phyloP scores from a whole-genome alignment of 2,329 filamentous ascomycete genomes.

The Trichoderma oligosporum region DNA sequence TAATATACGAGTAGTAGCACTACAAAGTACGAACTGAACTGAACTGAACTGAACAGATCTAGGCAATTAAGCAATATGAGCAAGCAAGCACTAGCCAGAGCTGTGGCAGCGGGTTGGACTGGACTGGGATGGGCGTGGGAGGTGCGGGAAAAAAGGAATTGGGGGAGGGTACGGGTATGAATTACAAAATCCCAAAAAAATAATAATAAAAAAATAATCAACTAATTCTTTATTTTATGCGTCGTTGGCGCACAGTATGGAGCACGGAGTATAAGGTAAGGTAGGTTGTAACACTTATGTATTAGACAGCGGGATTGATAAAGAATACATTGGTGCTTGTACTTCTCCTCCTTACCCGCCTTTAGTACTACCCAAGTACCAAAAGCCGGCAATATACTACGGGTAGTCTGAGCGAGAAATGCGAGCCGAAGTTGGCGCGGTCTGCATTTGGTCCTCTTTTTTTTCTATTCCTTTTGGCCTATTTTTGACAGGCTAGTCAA shows the following conservation, averaged over 20 bases:
- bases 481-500: conserved; percentile 8
- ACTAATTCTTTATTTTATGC: not conserved
- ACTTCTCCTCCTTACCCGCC: no score
- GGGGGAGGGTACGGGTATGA: conserved; percentile 6
- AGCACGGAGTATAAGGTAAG: conserved; percentile 2
- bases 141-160: not conserved
- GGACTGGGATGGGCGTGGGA: conserved; percentile 7
- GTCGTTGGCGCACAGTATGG: conserved; percentile 13
- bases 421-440: conserved; percentile 18
- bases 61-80: not conserved
- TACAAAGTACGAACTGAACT: no score
- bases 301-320: conserved; percentile 1
- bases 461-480: not conserved
- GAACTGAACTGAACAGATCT: no score
- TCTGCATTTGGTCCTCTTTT: not conserved
- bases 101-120: not conserved
- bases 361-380: not conserved
- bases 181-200: no score
- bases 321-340: not conserved
- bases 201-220: not conserved
- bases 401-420: not conserved
- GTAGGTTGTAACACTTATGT: no score
- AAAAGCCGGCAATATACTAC: not conserved
- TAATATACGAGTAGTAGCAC: no score
- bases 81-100: no score